Evolutionary conservation across 2,329 filamentous ascomycete species (phyloP).

Genomic region (Epichloe bromicola): DNA sequence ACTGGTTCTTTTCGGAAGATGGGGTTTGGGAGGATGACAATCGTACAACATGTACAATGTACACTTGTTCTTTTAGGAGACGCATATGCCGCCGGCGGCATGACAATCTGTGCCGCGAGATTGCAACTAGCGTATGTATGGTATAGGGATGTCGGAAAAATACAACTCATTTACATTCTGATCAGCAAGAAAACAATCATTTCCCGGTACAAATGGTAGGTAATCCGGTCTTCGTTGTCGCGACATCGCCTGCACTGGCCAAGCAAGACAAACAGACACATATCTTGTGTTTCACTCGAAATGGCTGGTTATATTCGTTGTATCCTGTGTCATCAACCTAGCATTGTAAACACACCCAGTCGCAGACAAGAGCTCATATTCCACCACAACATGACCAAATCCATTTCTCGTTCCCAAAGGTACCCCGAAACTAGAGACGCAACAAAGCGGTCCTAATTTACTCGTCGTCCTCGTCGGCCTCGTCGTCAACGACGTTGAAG

Average conservation of each 20-base stretch:
- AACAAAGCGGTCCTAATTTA: conserved; percentile 42
- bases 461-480: conserved; percentile 95
- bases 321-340: neutral
- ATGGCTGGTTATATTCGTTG: conserved; percentile 18
- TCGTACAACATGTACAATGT: neutral
- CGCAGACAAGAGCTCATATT: neutral
- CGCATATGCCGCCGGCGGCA: neutral
- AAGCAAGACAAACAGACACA: neutral
- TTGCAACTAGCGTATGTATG: neutral
- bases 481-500: conserved; percentile 99
- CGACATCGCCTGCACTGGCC: neutral
- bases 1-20: neutral
- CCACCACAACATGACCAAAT: neutral
- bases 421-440: neutral
- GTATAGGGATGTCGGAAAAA: neutral
- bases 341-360: neutral
- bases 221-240: too few relatives aligned
- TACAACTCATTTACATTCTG: too few relatives aligned
- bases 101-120: neutral
- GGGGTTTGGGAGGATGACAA: neutral
- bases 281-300: conserved; percentile 6
- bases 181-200: too few relatives aligned
- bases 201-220: too few relatives aligned
- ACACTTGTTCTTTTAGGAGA: neutral
- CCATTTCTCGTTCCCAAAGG: neutral